A percentile compares a stretch with the other conserved stretches of the same genome.
Conservation (phyloP, 257 asterid species). For the Rhazya stricta region DNA sequence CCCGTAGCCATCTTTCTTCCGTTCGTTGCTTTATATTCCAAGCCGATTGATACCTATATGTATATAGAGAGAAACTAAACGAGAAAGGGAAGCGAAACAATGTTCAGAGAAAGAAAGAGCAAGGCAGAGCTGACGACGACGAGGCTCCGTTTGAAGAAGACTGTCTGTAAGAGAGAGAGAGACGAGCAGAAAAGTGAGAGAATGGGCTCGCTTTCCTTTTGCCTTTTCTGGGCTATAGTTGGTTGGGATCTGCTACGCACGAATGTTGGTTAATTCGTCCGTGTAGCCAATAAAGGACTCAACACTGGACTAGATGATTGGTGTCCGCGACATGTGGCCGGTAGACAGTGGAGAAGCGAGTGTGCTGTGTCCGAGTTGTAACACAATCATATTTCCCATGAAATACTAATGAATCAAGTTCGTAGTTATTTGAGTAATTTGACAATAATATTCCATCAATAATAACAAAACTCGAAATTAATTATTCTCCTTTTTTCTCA, state of each 20-base stretch:
- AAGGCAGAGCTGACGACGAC: conserved; percentile 21
- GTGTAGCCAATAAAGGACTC: conserved; percentile 1
- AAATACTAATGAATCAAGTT: neutral
- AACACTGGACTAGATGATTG: conserved; percentile 11
- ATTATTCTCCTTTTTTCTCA: too few relatives aligned
- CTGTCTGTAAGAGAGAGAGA: neutral
- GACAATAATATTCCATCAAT: neutral
- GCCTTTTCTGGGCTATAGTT: neutral
- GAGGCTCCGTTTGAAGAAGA: conserved; percentile 2
- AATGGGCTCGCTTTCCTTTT: conserved; percentile 8
- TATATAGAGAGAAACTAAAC: neutral
- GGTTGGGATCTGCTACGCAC: neutral
- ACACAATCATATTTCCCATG: neutral
- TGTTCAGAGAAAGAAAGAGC: neutral
- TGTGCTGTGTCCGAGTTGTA: conserved; percentile 8
- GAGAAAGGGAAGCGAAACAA: neutral
- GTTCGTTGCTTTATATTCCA: neutral
- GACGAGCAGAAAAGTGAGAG: neutral
- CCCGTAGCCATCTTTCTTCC: conserved; percentile 41
- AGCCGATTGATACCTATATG: neutral
- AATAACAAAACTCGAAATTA: too few relatives aligned
- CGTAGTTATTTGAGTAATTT: neutral
- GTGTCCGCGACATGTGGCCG: conserved; percentile 1
- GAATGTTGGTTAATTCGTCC: neutral
- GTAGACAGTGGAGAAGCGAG: conserved; percentile 6